Evolutionary conservation across 805 yeast species (phyloP), one percentile per base, ranked within the genome.

Genomic region (Ogataea haglerorum): DNA sequence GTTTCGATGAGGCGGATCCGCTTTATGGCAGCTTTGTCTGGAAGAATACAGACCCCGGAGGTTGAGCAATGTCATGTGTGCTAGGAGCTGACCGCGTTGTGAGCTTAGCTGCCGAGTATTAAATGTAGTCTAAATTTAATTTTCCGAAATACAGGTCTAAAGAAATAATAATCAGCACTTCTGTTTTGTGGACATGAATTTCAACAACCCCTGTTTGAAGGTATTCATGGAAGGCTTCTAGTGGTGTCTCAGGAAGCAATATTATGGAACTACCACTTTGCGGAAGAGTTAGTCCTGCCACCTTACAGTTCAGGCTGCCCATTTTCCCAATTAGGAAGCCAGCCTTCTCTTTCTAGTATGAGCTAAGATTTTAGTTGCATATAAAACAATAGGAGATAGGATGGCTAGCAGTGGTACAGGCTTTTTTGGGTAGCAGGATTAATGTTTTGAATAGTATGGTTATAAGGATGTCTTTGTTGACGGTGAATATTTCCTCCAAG

Each of bases 291-390:
- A 15, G 19, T 24, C 41, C 36, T 38, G 41, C 41, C 41, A 19
- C 41, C 22, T 26, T 21, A n/a, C n/a, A 12, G 3, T 3, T 6
- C 8, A 13, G 27, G 33, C 28, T 10, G 22, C 42, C 33, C 30
- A 28, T 14, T 30, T 37, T 23, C 43, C 43, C 30, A 16, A 40
- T 34, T 21, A n/a, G 38, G 43, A 29, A 28, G 16, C 38, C 38
- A 40, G 43, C 43, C 43, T 34, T 40, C 38, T 34, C 15, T 17
- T 10, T 24, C 5, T 23, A 35, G 30, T 29, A 23, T 34, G 26
- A 34, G 30, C 26, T 14, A 23, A 34, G 29, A 27, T 33, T 38
- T 32, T 22, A 38, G 28, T 26, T 32, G 42, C 42, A 38, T 26
- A 30, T 33, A 22, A 13, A 15, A 38, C 37, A 38, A 38, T 38